A percentile compares a stretch with the other conserved stretches of the same genome.
Conservation (phyloP, 805 yeast species). For the Cyberlindnera japonica region DNA sequence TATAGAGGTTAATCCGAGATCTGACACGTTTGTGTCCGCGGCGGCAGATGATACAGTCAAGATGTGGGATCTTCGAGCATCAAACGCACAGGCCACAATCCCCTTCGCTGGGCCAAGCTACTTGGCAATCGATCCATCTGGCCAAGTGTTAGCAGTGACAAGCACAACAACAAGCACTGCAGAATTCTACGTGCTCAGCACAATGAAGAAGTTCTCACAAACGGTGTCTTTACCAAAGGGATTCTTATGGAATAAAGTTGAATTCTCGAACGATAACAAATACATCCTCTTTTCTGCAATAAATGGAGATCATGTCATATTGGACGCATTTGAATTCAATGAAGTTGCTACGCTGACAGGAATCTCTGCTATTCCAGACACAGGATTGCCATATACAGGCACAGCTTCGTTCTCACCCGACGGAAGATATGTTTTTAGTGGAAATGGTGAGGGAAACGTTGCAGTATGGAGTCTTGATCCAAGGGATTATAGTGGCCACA, state of each 20-base stretch:
- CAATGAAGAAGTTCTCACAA: conserved; percentile 38
- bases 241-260: conserved; percentile 58
- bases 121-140: conserved; percentile 80
- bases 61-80: conserved; percentile 78
- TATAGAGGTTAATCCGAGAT: conserved; percentile 68
- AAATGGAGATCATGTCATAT: conserved; percentile 52
- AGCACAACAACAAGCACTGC: conserved; percentile 40
- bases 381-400: conserved; percentile 48
- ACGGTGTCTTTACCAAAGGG: conserved; percentile 37
- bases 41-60: conserved; percentile 78
- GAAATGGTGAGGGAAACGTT: conserved; percentile 47
- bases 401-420: conserved; percentile 63
- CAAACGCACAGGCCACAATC: conserved; percentile 60
- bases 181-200: conserved; percentile 58
- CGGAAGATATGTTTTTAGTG: conserved; percentile 57
- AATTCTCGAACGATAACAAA: conserved; percentile 77
- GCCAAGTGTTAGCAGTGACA: conserved; percentile 73
- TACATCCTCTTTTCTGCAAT: conserved; percentile 55
- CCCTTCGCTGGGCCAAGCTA: conserved; percentile 52
- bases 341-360: conserved; percentile 45
- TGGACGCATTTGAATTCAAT: conserved; percentile 69
- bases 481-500: conserved; percentile 20
- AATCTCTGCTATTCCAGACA: conserved; percentile 37
- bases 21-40: conserved; percentile 61
- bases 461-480: conserved; percentile 52